These are phyloP conservation scores for Nemophila menziesii DNA, from an alignment of 257 asterid species.

Conservation along the genomic window DNA sequence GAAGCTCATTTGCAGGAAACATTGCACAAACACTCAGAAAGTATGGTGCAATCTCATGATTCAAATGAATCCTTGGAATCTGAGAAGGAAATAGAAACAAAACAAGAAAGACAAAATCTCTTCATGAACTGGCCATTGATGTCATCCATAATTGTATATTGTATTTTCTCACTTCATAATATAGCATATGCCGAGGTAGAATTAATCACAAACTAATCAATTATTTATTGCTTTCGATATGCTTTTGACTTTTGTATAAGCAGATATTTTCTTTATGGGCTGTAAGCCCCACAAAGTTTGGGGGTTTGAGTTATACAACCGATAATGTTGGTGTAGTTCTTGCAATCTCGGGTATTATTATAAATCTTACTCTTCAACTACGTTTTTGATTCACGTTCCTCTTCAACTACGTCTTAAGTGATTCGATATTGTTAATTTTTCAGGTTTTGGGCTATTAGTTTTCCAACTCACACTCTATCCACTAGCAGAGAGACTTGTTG, in stretches of 20 bases:
- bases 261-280: conserved; percentile 93
- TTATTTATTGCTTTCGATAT: too few relatives aligned
- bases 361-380: neutral
- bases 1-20: conserved; percentile 45
- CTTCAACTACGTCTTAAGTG: neutral
- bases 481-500: conserved; percentile 38
- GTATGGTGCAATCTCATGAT: conserved; percentile 3
- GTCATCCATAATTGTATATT: conserved; percentile 63
- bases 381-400: neutral
- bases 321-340: conserved; percentile 69
- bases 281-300: conserved; percentile 55
- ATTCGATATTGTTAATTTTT: conserved; percentile 7
- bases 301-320: conserved; percentile 57
- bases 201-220: too few relatives aligned
- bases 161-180: conserved; percentile 71
- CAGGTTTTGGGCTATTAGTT: conserved; percentile 63
- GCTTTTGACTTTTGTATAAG: neutral
- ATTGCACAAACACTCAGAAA: conserved; percentile 31
- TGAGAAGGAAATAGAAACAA: conserved; percentile 11
- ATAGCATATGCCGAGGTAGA: conserved; percentile 77
- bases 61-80: conserved; percentile 27
- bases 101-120: conserved; percentile 24
- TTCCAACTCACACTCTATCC: conserved; percentile 59
- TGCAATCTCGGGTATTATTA: conserved; percentile 49
- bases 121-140: conserved; percentile 69